Evolutionary conservation across 176 grass and related monocot species (phyloP), one percentile per base, ranked within the genome.

Genomic region (Lolium perenne): DNA sequence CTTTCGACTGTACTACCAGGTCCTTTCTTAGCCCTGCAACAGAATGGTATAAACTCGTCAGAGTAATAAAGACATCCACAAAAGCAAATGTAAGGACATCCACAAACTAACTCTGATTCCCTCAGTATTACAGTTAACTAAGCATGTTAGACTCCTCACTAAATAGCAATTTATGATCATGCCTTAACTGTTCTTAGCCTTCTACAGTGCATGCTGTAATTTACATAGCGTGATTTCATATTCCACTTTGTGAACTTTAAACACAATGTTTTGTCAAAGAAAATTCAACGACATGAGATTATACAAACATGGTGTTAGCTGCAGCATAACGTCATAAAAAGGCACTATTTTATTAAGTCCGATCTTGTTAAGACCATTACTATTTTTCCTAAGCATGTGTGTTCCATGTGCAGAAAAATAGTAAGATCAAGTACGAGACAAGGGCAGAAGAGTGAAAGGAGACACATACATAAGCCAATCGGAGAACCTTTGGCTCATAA

Each of bases 291-390:
- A 35, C 32, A 35, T 38, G 0, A 43, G 35, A 70, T 70, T 41
- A 70, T 70, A 10, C 41, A 70, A 41, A 9, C 4, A 17, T 70
- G 66, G 10, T 70, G 66, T 70, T 6, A 71, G 68, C 68, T 71
- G 18, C 40, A 71, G 68, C 38, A 71, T 71, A 40, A 21, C 10
- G 18, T 71, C 68, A 71, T 71, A 71, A 71, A 16, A 71, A 46
- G 2, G 38, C 67, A 43, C 9, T 45, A 71, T 71, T 71, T 8
- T 22, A 69, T 4, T 40, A 71, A 72, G 41, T 22, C 7, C 20
- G 14, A 45, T 72, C 41, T 22, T 71, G 69, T 71, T 46, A 71
- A 71, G 40, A 5, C 8, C 59, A 62, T 11, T 59, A 55, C 53
- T 21, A 10, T 8, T 40, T 70, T 70, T 20, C 66, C 8, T 70